Conservation (phyloP, 768 basidiomycete genomes). For the Mrakia blollopis region DNA sequence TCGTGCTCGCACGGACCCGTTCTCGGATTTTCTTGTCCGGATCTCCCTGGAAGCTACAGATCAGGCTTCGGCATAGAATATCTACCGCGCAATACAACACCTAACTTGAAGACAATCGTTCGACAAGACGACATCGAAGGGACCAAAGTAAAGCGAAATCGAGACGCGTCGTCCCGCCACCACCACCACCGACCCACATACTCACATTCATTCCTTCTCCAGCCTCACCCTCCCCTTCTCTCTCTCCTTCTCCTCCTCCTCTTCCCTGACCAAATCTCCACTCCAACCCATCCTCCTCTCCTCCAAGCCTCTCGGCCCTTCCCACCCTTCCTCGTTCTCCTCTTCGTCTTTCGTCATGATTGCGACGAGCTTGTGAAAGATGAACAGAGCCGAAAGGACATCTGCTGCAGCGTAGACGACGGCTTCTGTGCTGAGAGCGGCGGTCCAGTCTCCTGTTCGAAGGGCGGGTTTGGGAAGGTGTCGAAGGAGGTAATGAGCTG, state of each 20-base stretch:
- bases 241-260: neutral
- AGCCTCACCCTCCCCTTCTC: neutral
- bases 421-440: conserved; percentile 9
- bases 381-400: conserved; percentile 17
- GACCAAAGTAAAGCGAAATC: too few species aligned
- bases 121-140: too few species aligned
- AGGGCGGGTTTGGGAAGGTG: conserved; percentile 24
- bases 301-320: neutral
- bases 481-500: conserved; percentile 6
- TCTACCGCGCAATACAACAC: too few species aligned
- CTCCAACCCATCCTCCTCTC: neutral
- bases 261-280: conserved; percentile 9
- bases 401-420: conserved; percentile 19
- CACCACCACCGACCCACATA: too few species aligned
- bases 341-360: neutral
- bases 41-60: too few species aligned
- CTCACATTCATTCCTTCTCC: neutral
- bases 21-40: too few species aligned
- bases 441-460: conserved; percentile 22
- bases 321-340: neutral
- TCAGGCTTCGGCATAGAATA: too few species aligned
- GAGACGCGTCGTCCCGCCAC: too few species aligned
- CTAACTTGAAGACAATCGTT: too few species aligned
- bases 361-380: neutral
- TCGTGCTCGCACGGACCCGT: too few species aligned